Base-by-base conservation (phyloP, 2,329 filamentous ascomycete genomes). In the Calonectria pauciramosa region DNA sequence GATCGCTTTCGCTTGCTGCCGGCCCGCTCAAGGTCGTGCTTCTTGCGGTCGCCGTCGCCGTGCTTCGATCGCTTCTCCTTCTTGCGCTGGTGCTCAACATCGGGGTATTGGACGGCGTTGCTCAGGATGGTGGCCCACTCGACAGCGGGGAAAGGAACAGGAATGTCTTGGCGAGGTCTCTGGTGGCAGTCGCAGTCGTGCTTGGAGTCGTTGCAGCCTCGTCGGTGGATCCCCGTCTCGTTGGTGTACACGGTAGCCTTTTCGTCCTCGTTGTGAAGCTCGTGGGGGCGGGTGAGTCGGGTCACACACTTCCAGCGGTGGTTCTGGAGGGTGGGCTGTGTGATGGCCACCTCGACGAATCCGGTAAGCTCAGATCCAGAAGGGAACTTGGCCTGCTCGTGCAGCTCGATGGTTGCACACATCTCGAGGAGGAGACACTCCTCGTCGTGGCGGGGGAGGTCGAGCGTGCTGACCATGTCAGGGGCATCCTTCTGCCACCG, bases 221-320 rank as follows among this genome's bases (percentile, higher is more conserved):
- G 85, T 9, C 88, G 87, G 81, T 92, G 90, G 59, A 90, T 88
- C 7, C 89, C 87, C 68, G 89, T 87, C 75, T 90, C 86, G 76
- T 89, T 90, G 44, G 83, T 86, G 75, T 88, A 88, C 54, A 90
- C 87, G 68, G 85, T 85, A 36, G 86, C 83, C 49, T 86, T 82
- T 60, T 84, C 78, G 78, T 85, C 86, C 44, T 89, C 87, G 26
- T 85, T 82, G 79, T 89, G 87, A 65, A 92, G 85, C 83, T 93
- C 91, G 6, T 86, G 82, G 0, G 92, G 91, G 54, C 91, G 89
- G 30, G 88, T 87, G 59, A 93, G 87, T 23, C 87, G 88, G 16
- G 91, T 93, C 63, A 90, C 84, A 72, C 91, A 91, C 83, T 90
- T 89, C 91, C 91, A 93, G 49, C 86, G 86, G 80, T 91, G 90